Evolutionary conservation across 805 yeast genomes (phyloP), one percentile per base, ranked within the genome.

Genomic region (Myxozyma neotropica): DNA sequence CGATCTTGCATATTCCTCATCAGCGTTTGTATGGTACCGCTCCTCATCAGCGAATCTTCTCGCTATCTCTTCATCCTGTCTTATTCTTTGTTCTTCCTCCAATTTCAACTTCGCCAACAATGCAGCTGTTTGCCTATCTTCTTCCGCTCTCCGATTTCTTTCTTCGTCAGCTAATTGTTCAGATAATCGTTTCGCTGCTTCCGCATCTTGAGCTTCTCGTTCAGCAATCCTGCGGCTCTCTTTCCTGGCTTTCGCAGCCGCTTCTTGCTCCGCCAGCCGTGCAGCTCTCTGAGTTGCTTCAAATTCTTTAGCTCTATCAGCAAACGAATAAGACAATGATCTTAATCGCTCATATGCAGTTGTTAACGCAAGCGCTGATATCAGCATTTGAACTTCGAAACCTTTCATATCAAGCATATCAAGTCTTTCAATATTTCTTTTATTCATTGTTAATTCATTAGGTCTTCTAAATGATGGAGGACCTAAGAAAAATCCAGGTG

Each of bases 371-470:
- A 44, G 36, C 19, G 57, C 50, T 8, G 50, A 43, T 23, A 44
- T 33, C 45, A 53, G 19, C 15, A 35, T 36, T 21, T 43, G 45
- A 5, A 53, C 49, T 27, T 53, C 57, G 27, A 53, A 43, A 4
- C 57, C 57, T 19, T 53, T 53, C 31, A 23, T 38, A 31, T 53
- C 57, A 3, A 17, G 10, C 19, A 53, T 44, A n/a, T 24, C 24
- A 7, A 53, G 50, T 24, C 19, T 33, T 19, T 26, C 21, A 21
- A 53, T 31, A 15, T 53, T 53, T 17, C 17, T 8, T 27, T 44
- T 48, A 33, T 39, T 27, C 2, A 53, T 4, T 15, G 44, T 26
- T 6, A 53, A 6, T 38, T 43, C 50, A 24, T 44, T 53, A 17
- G 43, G 24, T 5, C 45, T 35, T 49, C 53, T 38, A 13, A 24